Base-by-base conservation (phyloP, 2,329 filamentous ascomycete species). In the Penicillium psychrosexuale region DNA sequence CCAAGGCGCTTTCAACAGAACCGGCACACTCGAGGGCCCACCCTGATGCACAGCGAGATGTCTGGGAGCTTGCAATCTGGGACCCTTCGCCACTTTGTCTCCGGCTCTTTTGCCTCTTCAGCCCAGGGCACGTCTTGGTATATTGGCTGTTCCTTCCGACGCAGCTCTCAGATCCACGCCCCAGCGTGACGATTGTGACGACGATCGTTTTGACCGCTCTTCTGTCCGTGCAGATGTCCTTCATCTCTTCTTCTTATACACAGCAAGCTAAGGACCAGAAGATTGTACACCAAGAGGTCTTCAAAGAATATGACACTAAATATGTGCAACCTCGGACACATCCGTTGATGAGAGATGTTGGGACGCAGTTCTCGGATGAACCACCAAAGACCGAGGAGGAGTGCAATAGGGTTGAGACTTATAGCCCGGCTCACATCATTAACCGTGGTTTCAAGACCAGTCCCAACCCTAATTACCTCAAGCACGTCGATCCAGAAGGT, bases 271-370 rank as follows among this genome's bases (percentile, higher is more conserved):
- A 91, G 69, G 94, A 99, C 72, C 84, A 84, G 2, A 81, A 86
- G 2, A 82, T 97, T 44, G 88, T 99, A 55, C 91, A 96, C 63
- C 91, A 88, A 64, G 90, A 97, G 73, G 93, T 97, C 5, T 81
- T 97, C 75, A 87, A 91, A 70, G 94, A 99, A 75, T 99, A 99
- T 69, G 91, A 97, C 69, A 90, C 85, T 63, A 99, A 99, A 76
- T 97, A 88, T 68, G 94, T 99, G 1, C 91, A 95, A 67, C 94
- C 94, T 2, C 83, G 87, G 11, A 83, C 96, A n/a, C 89, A 95
- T 64, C 89, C 88, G 8, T 79, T 89, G 5, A 89, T 95, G 61
- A 79, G 86, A 61, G 84, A 88, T 66, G 91, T 93, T 1, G 89
- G 85, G 6, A 94, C 89, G 0, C 93, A 97, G 71, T 87, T 88